Conservation (phyloP, 176 grass and related monocot species). For the Triticum dicoccoides region DNA sequence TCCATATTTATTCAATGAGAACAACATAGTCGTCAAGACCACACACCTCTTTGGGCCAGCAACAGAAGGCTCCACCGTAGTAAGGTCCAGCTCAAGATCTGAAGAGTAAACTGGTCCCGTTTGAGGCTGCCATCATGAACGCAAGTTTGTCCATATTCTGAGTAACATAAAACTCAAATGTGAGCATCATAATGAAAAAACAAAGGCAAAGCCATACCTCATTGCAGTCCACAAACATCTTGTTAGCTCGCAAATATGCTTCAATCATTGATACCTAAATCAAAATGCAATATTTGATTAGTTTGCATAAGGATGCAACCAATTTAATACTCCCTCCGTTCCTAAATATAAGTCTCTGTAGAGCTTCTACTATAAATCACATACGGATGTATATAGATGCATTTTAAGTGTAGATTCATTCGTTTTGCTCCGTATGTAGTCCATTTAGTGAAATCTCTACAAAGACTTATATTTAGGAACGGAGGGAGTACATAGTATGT, state of each 20-base stretch:
- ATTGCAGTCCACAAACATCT: slow-evolving; percentile 89
- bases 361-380: too few species aligned
- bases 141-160: background rate
- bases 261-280: slow-evolving; percentile 94
- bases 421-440: too few species aligned
- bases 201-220: slow-evolving; percentile 39
- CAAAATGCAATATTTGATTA: slow-evolving; percentile 14
- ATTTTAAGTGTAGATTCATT: too few species aligned
- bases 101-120: slow-evolving; percentile 71
- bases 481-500: background rate
- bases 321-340: background rate
- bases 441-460: too few species aligned
- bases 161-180: background rate
- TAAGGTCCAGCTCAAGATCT: slow-evolving; percentile 78
- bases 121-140: slow-evolving; percentile 62
- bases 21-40: background rate
- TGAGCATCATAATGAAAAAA: slow-evolving; percentile 4
- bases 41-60: slow-evolving; percentile 86
- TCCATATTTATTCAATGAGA: background rate
- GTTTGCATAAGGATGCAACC: background rate
- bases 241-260: slow-evolving; percentile 81
- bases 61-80: slow-evolving; percentile 72
- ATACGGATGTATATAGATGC: too few species aligned
- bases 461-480: too few species aligned
- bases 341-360: too few species aligned